Conservation (phyloP, 441 rosid species). For the Croton laevigatus region DNA sequence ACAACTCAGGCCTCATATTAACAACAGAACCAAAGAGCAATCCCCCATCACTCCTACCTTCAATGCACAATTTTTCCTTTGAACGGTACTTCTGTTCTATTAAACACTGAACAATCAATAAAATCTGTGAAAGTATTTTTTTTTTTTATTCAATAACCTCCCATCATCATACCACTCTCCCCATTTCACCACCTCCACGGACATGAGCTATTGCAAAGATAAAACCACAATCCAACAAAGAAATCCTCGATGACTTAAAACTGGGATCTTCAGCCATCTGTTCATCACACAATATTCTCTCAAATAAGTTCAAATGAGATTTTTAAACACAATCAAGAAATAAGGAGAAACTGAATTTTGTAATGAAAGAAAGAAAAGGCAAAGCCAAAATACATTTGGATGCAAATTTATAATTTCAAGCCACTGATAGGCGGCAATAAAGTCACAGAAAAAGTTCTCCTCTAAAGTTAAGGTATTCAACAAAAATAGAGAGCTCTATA, state of each 20-base stretch:
- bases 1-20: slow-evolving; percentile 94
- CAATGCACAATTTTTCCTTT: slow-evolving; percentile 72
- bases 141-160: slow-evolving; percentile 71
- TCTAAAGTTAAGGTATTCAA: neutral
- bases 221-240: slow-evolving; percentile 86
- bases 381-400: neutral
- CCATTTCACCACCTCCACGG: slow-evolving; percentile 99
- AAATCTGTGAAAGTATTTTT: slow-evolving; percentile 86
- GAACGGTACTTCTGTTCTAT: slow-evolving; percentile 62
- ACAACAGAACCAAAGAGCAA: slow-evolving; percentile 86
- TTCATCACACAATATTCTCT: slow-evolving; percentile 20
- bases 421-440: neutral
- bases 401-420: neutral
- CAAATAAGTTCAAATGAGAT: slow-evolving; percentile 9
- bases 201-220: slow-evolving; percentile 80
- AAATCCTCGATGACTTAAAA: slow-evolving; percentile 67
- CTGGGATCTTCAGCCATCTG: slow-evolving; percentile 61
- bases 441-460: neutral
- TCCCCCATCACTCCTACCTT: slow-evolving; percentile 97
- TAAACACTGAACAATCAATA: slow-evolving; percentile 68
- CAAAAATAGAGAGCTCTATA: neutral
- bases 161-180: slow-evolving; percentile 97
- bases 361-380: slow-evolving; percentile 11
- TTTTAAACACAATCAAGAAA: neutral
- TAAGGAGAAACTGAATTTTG: neutral